phyloP scores from a whole-genome alignment of 23 red algal genomes.

The Agarophyton chilense region DNA sequence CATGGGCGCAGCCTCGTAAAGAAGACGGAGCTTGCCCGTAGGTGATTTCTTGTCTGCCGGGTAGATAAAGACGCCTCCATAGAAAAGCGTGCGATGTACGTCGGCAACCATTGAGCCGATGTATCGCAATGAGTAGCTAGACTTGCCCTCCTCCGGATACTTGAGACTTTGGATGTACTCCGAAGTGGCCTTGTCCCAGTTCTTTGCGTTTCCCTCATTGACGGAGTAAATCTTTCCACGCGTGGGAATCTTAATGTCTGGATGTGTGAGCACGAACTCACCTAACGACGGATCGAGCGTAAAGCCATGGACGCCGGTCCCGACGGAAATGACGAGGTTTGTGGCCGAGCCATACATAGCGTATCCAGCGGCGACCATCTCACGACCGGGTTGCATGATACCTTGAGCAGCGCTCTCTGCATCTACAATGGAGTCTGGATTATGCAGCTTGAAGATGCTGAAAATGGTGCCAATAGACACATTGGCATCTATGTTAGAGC shows the following conservation, averaged over 20 bases:
- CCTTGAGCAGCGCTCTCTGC: constrained; percentile 66
- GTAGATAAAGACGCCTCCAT: constrained; percentile 97
- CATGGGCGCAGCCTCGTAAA: constrained; percentile 99
- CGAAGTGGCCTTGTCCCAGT: constrained; percentile 88
- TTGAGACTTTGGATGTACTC: constrained; percentile 92
- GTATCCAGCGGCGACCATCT: constrained; percentile 97
- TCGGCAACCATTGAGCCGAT: constrained; percentile 99
- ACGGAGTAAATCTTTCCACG: constrained; percentile 98
- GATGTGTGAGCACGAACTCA: constrained; percentile 98
- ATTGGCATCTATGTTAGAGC: constrained; percentile 97
- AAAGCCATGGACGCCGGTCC: constrained; percentile 91
- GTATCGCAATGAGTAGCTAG: constrained; percentile 91
- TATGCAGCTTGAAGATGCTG: constrained; percentile 84
- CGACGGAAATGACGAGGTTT: constrained; percentile 95
- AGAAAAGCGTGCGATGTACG: constrained; percentile 91
- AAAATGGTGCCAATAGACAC: constrained; percentile 99
- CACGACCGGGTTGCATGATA: constrained; percentile 82
- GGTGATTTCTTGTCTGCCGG: constrained; percentile 95
- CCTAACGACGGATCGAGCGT: constrained; percentile 95
- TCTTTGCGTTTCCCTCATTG: constrained; percentile 95
- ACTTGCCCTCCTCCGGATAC: constrained; percentile 82
- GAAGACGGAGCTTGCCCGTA: constrained; percentile 82
- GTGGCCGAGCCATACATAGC: constrained; percentile 96
- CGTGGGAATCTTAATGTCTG: constrained; percentile 89
- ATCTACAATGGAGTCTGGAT: constrained; percentile 73